Base-by-base conservation (phyloP, 139 green algal genomes). In the Chlorella sp. region DNA sequence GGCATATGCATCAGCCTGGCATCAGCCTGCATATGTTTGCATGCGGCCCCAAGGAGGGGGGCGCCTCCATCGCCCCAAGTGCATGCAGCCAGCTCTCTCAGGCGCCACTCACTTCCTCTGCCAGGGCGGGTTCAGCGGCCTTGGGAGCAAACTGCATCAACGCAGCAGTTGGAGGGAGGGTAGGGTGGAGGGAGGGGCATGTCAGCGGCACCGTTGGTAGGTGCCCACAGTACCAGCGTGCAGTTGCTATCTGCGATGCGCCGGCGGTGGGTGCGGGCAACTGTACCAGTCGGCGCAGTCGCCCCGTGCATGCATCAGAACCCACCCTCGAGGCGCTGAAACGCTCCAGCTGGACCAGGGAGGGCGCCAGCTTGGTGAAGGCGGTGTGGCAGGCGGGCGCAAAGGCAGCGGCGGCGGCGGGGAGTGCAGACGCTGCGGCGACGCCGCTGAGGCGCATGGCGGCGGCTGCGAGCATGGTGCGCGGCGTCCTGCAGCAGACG, bases 101-200 rank as follows among this genome's bases (percentile, higher is more conserved):
- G 26, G 5, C 72, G 28, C 2, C 11, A 32, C 41, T 26, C 70
- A 40, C n/a, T 13, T 28, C 74, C 46, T n/a, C n/a, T 22, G 74
- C 74, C 2, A 26, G 30, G 19, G 74, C 74, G 24, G 74, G 48
- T 48, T 81, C 48, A 2, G 76, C 76, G 17, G 54, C 51, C 54
- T 82, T 69, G 76, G 54, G 38, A 9, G 76, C 54, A 14, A 70
- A 51, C 76, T 82, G 76, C 54, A 36, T 22, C 28, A n/a, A n/a
- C n/a, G n/a, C n/a, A n/a, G n/a, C n/a, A n/a, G n/a, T n/a, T n/a
- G n/a, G n/a, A 9, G 41, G 43, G 8, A 41, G 32, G 22, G 32
- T 22, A 3, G 6, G 4, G n/a, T 11, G 67, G 22, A 16, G 34
- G 34, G 11, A 19, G 13, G 44, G 60, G 44, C 13, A 17, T 28